A percentile compares a stretch with the other conserved stretches of the same genome.
Evolutionary conservation across 306 rosid species (phyloP).

Genomic region (Senna siamea): DNA sequence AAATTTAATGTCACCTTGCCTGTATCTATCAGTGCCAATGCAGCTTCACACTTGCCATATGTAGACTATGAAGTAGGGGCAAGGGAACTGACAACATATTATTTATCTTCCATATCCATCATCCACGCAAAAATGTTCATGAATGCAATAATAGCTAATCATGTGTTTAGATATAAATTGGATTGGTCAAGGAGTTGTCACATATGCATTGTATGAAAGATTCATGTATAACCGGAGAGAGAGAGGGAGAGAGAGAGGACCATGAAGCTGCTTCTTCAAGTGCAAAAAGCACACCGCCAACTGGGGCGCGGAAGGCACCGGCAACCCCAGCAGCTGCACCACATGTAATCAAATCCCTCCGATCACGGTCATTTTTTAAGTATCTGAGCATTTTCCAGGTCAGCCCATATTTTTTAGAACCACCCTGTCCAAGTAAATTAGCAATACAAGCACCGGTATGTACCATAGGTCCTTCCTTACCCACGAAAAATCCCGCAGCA

Average conservation of each 20-base stretch:
- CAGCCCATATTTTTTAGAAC: constrained; percentile 65
- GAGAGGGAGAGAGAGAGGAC: constrained; percentile 58
- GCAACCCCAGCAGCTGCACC: constrained; percentile 96
- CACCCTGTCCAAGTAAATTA: constrained; percentile 79
- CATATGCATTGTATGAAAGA: too few species aligned
- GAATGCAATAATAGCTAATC: too few species aligned
- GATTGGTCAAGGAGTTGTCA: too few species aligned
- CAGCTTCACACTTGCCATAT: too few species aligned
- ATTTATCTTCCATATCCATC: too few species aligned
- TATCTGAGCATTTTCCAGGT: constrained; percentile 78
- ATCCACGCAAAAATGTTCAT: too few species aligned
- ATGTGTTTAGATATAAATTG: too few species aligned
- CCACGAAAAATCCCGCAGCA: constrained; percentile 80
- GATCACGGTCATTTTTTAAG: constrained; percentile 78
- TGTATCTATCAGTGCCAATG: too few species aligned
- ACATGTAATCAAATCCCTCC: constrained; percentile 80
- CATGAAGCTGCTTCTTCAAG: constrained; percentile 93
- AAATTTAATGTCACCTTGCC: too few species aligned
- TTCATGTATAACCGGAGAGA: too few species aligned
- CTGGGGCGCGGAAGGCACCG: constrained; percentile 88
- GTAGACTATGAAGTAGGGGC: too few species aligned
- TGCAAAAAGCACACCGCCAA: constrained; percentile 91
- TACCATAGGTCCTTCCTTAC: constrained; percentile 95
- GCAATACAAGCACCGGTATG: constrained; percentile 88
- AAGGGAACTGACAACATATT: too few species aligned